A percentile compares a stretch with the other conserved stretches of the same genome.
Conservation (phyloP, 768 basidiomycete genomes). For the Collybia sordida region DNA sequence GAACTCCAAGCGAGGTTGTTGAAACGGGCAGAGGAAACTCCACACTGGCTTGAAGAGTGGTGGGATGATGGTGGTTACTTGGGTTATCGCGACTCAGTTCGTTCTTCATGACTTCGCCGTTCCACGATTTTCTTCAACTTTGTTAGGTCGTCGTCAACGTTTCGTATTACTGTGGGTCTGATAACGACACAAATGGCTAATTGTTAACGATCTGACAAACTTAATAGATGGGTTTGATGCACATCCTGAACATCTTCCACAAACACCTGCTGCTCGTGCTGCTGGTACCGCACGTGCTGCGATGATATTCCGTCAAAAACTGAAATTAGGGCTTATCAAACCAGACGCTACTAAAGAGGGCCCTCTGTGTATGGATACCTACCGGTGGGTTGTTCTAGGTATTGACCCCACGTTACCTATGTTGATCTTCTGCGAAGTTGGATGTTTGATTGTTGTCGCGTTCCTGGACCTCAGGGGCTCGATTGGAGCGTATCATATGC, state of each 20-base stretch:
- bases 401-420: background rate
- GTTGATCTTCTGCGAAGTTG: slow-evolving; percentile 46
- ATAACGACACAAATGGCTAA: background rate
- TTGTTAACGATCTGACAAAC: background rate
- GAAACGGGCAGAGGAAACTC: slow-evolving; percentile 48
- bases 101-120: slow-evolving; percentile 16
- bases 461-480: slow-evolving; percentile 69
- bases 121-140: background rate
- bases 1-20: slow-evolving; percentile 67
- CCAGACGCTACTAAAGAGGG: slow-evolving; percentile 70
- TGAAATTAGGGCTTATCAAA: slow-evolving; percentile 63
- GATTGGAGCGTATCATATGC: slow-evolving; percentile 81
- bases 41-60: slow-evolving; percentile 92
- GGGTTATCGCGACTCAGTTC: slow-evolving; percentile 81
- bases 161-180: slow-evolving; percentile 82
- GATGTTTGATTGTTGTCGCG: slow-evolving; percentile 91
- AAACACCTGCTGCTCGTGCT: slow-evolving; percentile 62
- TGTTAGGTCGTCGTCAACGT: slow-evolving; percentile 79
- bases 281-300: slow-evolving; percentile 69
- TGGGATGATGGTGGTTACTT: slow-evolving; percentile 89
- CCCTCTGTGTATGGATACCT: slow-evolving; percentile 85
- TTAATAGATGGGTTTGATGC: slow-evolving; percentile 74
- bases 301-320: slow-evolving; percentile 70
- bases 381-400: slow-evolving; percentile 48
- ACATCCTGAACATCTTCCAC: slow-evolving; percentile 59